Evolutionary conservation across 2,329 filamentous ascomycete species (phyloP).

Genomic region (Diaporthe sp.): DNA sequence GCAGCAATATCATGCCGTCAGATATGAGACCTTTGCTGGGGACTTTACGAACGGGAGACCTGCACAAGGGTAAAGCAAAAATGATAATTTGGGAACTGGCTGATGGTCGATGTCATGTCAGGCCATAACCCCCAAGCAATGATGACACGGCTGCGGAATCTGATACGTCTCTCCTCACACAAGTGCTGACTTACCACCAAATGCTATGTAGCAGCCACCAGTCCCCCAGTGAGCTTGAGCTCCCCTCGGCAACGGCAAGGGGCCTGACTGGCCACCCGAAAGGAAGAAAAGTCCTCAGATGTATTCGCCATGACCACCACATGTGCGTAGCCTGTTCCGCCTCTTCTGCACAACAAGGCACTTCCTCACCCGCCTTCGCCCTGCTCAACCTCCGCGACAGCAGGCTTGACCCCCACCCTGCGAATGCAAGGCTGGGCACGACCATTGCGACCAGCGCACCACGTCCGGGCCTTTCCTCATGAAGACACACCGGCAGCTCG

Average conservation of each 20-base stretch:
- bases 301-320: slow-evolving; percentile 13
- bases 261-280: neutral
- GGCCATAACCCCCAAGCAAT: slow-evolving; percentile 6
- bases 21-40: neutral
- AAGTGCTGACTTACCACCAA: slow-evolving; percentile 15
- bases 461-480: slow-evolving; percentile 19
- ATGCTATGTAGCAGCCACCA: neutral
- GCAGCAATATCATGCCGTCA: neutral
- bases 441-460: slow-evolving; percentile 14
- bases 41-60: neutral
- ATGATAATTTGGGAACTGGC: neutral
- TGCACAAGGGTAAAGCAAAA: neutral
- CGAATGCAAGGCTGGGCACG: slow-evolving; percentile 27
- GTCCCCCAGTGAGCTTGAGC: neutral
- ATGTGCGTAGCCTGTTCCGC: neutral
- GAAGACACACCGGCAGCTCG: slow-evolving; percentile 19
- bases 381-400: neutral
- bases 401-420: slow-evolving; percentile 10
- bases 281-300: neutral
- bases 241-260: slow-evolving; percentile 12
- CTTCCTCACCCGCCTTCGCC: neutral
- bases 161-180: slow-evolving; percentile 1
- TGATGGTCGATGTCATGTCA: slow-evolving; percentile 16
- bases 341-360: neutral
- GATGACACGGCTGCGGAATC: slow-evolving; percentile 19